Evolutionary conservation across 805 yeast species (phyloP).

Genomic region (Alloascoidea hylecoeti): DNA sequence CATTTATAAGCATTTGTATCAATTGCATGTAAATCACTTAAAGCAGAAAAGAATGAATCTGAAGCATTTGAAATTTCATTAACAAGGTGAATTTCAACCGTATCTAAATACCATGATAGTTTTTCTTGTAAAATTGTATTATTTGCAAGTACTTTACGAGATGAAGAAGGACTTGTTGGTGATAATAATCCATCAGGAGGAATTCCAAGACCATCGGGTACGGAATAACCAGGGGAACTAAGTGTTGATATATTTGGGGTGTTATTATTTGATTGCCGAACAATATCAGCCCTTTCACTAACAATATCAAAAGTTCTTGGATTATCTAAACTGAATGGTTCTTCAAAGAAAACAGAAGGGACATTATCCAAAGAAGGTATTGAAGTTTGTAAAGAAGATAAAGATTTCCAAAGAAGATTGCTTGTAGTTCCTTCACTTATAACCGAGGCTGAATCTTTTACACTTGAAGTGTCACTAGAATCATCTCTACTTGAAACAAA

Average conservation of each 20-base stretch:
- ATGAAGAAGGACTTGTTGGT: slow-evolving; percentile 7
- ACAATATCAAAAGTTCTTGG: slow-evolving; percentile 75
- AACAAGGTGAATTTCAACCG: slow-evolving; percentile 69
- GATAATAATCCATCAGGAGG: slow-evolving; percentile 16
- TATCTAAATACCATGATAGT: slow-evolving; percentile 70
- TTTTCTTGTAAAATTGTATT: slow-evolving; percentile 57
- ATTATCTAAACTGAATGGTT: slow-evolving; percentile 70
- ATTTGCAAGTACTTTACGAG: slow-evolving; percentile 27
- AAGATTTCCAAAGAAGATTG: background rate
- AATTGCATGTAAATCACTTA: slow-evolving; percentile 63
- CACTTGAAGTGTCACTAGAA: slow-evolving; percentile 8
- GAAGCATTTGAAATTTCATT: slow-evolving; percentile 78
- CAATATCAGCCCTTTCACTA: slow-evolving; percentile 39
- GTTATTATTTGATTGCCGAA: background rate
- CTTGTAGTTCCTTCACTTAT: slow-evolving; percentile 4
- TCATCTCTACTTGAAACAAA: background rate
- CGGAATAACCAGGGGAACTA: background rate
- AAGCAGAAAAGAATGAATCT: slow-evolving; percentile 68
- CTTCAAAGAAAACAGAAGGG: slow-evolving; percentile 56
- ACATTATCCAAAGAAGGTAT: slow-evolving; percentile 26
- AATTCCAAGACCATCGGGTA: background rate
- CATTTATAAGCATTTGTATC: slow-evolving; percentile 39
- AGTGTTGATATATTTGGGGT: background rate
- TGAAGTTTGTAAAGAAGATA: slow-evolving; percentile 5
- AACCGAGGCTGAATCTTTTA: background rate